A percentile compares a stretch with the other conserved stretches of the same genome.
These are phyloP conservation scores for Camptophora hylomeconis DNA, from an alignment of 2,329 filamentous ascomycete genomes.

Conservation along the genomic window DNA sequence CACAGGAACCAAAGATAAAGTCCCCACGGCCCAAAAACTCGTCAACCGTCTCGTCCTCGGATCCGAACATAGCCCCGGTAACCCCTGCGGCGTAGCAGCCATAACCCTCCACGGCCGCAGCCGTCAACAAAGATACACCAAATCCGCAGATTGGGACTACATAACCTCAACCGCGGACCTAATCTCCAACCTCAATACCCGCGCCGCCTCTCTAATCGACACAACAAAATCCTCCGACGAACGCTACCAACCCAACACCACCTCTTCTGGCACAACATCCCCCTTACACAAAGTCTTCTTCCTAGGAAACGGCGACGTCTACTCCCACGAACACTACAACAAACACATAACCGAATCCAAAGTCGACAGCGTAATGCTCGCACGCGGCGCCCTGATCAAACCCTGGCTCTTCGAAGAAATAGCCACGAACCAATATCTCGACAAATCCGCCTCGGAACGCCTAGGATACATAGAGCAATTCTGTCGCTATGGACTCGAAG, in stretches of 20 bases:
- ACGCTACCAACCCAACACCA: constrained; percentile 53
- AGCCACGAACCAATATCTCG: constrained; percentile 68
- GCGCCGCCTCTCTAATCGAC: constrained; percentile 55
- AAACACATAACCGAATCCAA: constrained; percentile 61
- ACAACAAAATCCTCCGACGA: constrained; percentile 66
- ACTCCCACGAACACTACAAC: constrained; percentile 80
- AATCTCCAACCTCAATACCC: constrained; percentile 64
- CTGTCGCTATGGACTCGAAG: constrained; percentile 75
- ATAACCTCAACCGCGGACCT: constrained; percentile 81
- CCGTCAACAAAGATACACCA: constrained; percentile 87
- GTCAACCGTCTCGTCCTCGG: constrained; percentile 76
- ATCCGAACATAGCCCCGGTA: constrained; percentile 27
- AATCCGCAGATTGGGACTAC: constrained; percentile 85
- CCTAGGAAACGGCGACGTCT: constrained; percentile 92
- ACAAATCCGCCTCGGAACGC: constrained; percentile 83
- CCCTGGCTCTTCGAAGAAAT: constrained; percentile 99
- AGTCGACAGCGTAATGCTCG: constrained; percentile 94
- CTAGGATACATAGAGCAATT: constrained; percentile 80
- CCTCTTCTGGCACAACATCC: constrained; percentile 26
- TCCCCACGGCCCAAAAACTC: constrained; percentile 67
- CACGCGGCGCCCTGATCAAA: constrained; percentile 90
- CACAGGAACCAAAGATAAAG: constrained; percentile 71
- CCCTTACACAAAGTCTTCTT: constrained; percentile 61
- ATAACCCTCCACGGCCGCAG: constrained; percentile 89
- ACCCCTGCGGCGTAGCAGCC: constrained; percentile 80